phyloP scores from a whole-genome alignment of 2,329 filamentous ascomycete genomes.

The Phaeosphaeria sp. region DNA sequence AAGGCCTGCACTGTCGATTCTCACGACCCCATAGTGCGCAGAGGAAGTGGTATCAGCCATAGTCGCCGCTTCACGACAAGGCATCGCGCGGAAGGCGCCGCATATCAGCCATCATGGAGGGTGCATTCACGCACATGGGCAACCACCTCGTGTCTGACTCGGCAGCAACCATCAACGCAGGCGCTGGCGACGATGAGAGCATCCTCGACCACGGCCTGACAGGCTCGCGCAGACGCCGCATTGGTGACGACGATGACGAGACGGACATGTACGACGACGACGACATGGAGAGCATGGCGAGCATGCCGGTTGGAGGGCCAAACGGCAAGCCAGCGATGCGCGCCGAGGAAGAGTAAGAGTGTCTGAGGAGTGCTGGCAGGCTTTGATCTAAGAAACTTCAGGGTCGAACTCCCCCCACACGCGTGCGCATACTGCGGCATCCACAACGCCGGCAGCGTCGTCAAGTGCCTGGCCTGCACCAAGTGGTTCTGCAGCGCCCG shows the following conservation, averaged over 20 bases:
- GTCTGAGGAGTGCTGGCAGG: neutral
- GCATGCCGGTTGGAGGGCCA: conserved; percentile 78
- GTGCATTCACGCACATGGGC: conserved; percentile 84
- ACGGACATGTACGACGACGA: conserved; percentile 87
- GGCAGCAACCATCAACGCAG: conserved; percentile 85
- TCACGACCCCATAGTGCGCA: neutral
- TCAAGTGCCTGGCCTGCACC: conserved; percentile 93
- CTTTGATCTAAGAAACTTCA: conserved; percentile 8
- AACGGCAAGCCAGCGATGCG: conserved; percentile 62
- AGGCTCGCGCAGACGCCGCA: conserved; percentile 66
- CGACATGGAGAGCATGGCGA: conserved; percentile 73
- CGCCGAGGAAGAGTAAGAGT: conserved; percentile 67
- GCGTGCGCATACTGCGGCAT: conserved; percentile 97
- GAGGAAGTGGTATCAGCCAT: neutral
- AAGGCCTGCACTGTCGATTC: conserved; percentile 9
- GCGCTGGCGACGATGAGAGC: conserved; percentile 86
- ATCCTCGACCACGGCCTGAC: conserved; percentile 71
- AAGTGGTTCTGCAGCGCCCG: conserved; percentile 99
- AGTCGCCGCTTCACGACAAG: conserved; percentile 3
- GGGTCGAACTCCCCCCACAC: conserved; percentile 80
- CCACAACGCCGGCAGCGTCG: conserved; percentile 91
- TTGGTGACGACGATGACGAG: conserved; percentile 76
- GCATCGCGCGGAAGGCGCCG: conserved; percentile 1
- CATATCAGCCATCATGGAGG: conserved; percentile 68
- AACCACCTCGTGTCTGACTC: conserved; percentile 87